A percentile compares a stretch with the other conserved stretches of the same genome.
These are phyloP conservation scores for Antitrichia curtipendula DNA, from an alignment of 225 moss, liverwort and hornwort genomes.

Conservation along the genomic window DNA sequence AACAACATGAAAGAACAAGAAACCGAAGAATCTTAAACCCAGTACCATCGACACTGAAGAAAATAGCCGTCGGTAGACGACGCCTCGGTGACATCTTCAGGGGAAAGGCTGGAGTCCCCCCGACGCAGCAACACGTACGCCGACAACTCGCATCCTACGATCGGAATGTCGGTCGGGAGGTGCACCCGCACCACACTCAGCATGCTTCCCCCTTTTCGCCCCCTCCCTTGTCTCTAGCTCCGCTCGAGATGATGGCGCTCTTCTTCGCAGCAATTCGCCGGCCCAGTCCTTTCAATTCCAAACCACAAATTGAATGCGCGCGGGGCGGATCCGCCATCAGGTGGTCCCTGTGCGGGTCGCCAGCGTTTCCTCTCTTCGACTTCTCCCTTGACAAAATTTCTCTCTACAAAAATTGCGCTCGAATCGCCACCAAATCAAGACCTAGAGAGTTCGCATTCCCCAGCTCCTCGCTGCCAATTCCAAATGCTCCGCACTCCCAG, in stretches of 20 bases:
- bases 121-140: slow-evolving; percentile 75
- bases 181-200: slow-evolving; percentile 97
- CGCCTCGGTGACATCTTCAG: slow-evolving; percentile 78
- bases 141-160: slow-evolving; percentile 92
- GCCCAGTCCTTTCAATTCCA: slow-evolving; percentile 2
- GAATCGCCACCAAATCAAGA: background rate
- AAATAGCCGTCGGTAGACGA: slow-evolving; percentile 65
- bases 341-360: slow-evolving; percentile 18
- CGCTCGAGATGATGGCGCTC: background rate
- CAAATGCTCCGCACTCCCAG: background rate
- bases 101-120: slow-evolving; percentile 57
- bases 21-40: background rate
- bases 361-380: slow-evolving; percentile 15
- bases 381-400: background rate
- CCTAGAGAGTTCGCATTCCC: background rate
- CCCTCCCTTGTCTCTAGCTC: slow-evolving; percentile 12
- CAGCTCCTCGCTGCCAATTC: background rate
- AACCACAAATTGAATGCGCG: slow-evolving; percentile 7
- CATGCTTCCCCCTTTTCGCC: slow-evolving; percentile 61
- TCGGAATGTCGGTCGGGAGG: slow-evolving; percentile 97
- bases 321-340: slow-evolving; percentile 61
- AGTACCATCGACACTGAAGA: slow-evolving; percentile 78
- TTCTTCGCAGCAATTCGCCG: background rate
- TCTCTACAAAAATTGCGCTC: background rate
- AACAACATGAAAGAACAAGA: background rate